A percentile compares a stretch with the other conserved stretches of the same genome.
These are phyloP conservation scores for Linnemannia exigua DNA, from an alignment of 192 early-diverging fungal genomes.

Conservation along the genomic window DNA sequence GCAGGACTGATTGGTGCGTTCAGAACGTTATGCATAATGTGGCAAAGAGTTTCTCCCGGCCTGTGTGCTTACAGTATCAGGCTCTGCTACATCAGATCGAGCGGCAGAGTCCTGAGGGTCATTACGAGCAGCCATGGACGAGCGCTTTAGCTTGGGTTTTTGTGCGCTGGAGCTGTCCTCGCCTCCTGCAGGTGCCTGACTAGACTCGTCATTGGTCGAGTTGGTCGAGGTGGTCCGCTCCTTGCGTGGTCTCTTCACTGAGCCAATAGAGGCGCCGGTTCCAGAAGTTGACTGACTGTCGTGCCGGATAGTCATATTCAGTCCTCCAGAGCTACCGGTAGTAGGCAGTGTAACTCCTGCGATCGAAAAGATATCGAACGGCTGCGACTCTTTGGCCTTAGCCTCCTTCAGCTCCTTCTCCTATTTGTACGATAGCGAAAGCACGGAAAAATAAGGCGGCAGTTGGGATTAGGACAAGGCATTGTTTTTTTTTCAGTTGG, in stretches of 20 bases:
- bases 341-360: slow-evolving; percentile 36
- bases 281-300: slow-evolving; percentile 24
- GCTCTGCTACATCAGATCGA: neutral
- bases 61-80: neutral
- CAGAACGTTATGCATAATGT: neutral
- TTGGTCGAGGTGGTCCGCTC: slow-evolving; percentile 3
- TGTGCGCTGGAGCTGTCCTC: neutral
- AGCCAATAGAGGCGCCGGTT: slow-evolving; percentile 15
- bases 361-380: slow-evolving; percentile 49
- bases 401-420: slow-evolving; percentile 53
- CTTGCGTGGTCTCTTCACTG: slow-evolving; percentile 47
- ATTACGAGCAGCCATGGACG: slow-evolving; percentile 34
- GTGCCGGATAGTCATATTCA: slow-evolving; percentile 52
- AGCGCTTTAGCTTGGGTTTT: slow-evolving; percentile 44
- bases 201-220: neutral
- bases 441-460: neutral
- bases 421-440: neutral
- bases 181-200: neutral
- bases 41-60: neutral
- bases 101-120: neutral
- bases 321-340: slow-evolving; percentile 15
- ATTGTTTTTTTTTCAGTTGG: neutral
- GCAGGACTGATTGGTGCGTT: too few relatives aligned
- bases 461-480: slow-evolving; percentile 5
- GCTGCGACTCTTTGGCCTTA: slow-evolving; percentile 45